Evolutionary conservation across 169 alveolate genomes (phyloP).

Genomic region (Perkinsus marinus): DNA sequence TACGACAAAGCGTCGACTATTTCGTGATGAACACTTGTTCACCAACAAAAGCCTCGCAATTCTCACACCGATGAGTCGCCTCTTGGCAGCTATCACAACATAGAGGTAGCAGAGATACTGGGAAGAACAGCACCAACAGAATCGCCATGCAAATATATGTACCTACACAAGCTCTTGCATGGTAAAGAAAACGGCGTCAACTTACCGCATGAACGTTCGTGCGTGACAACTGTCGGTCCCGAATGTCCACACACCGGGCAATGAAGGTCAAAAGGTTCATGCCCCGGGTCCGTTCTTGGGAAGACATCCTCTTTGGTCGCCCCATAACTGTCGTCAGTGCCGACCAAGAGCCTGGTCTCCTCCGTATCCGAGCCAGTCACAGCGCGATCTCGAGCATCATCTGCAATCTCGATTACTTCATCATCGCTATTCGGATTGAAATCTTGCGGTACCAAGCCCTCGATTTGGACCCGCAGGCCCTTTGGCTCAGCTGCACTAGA

Average conservation of each 20-base stretch:
- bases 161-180: not conserved
- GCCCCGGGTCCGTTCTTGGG: not conserved
- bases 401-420: not conserved
- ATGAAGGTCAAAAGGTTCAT: not conserved
- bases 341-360: not conserved
- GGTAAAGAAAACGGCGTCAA: no score
- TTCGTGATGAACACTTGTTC: not conserved
- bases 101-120: not conserved
- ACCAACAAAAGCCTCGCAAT: not conserved
- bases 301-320: not conserved
- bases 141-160: not conserved
- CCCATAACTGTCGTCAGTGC: not conserved
- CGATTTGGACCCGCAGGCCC: not conserved
- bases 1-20: not conserved
- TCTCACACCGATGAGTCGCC: not conserved
- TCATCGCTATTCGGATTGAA: not conserved
- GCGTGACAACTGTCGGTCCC: not conserved
- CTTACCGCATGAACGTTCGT: not conserved
- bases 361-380: not conserved
- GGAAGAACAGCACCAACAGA: not conserved
- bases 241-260: not conserved
- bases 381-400: not conserved
- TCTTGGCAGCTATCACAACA: not conserved
- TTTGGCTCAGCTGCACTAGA: not conserved
- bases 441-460: not conserved